Conservation (phyloP, 148 eudicot species). For the Rhododendron ovatum region DNA sequence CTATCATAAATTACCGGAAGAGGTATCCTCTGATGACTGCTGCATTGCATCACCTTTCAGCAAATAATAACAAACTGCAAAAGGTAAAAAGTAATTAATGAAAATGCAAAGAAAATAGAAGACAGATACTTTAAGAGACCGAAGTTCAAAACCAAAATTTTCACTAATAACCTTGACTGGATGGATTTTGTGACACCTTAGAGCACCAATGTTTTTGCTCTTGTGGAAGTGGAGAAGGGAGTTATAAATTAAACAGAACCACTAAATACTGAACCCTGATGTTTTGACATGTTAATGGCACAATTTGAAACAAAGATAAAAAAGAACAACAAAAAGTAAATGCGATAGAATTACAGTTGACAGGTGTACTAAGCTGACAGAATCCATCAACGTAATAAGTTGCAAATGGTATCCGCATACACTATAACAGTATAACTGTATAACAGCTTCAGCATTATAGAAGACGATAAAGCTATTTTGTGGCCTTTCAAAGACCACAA, state of each 20-base stretch:
- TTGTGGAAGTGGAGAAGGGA: neutral
- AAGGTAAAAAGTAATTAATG: neutral
- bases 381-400: neutral
- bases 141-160: neutral
- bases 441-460: neutral
- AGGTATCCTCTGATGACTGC: slow-evolving; percentile 13
- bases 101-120: neutral
- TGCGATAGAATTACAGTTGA: neutral
- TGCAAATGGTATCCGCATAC: neutral
- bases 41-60: slow-evolving; percentile 19
- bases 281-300: neutral
- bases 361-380: neutral
- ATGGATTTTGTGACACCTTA: neutral
- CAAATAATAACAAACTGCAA: neutral
- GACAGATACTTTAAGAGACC: neutral
- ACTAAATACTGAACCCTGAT: neutral
- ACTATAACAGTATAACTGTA: neutral
- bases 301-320: neutral
- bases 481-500: neutral
- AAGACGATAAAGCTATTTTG: neutral
- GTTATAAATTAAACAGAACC: neutral
- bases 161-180: neutral
- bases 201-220: neutral
- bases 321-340: neutral
- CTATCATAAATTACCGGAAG: slow-evolving; percentile 11